Evolutionary conservation across 495 filamentous ascomycete genomes (phyloP), one percentile per base, ranked within the genome.

Genomic region (Podospora anserina): DNA sequence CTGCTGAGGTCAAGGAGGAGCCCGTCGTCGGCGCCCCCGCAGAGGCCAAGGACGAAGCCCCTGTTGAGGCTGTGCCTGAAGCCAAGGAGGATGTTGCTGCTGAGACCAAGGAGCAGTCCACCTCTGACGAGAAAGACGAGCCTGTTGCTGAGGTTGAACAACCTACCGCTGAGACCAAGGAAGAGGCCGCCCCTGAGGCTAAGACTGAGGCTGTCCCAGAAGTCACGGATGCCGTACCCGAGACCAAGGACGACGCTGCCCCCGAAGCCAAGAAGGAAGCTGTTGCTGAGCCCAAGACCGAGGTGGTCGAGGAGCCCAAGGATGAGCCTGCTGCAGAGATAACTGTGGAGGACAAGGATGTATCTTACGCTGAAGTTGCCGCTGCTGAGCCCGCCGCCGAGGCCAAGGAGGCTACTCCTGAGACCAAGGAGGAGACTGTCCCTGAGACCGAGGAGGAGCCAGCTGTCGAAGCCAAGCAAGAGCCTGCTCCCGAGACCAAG

Each of bases 1-100:
- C 26, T 23, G 2, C 69, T 15, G 65, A 71, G 27, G 11, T 54
- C 16, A 53, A 68, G 54, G 55, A 63, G 19, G 61, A 65, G 49
- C 18, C 44, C 16, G 32, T 32, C 1, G 28, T 32, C 9, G 32
- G 20, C 9, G 30, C 68, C 61, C 54, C 26, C 9, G 28, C 19
- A 27, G 64, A 61, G 34, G 20, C 19, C 1, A 57, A 64, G 65
- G 65, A 63, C 2, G 65, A 64, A 15, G 58, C n/a, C 53, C 7
- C 66, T 49, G 58, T 49, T 16, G 39, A 49, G 39, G 5, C 39
- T 49, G 13, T 32, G 44, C 28, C 66, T 26, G 65, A 63, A 55
- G 26, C 67, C 16, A 44, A 63, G 18, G 63, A 63, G 54, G 65
- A 68, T 5, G 16, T 64, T 2, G 57, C 9, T 63, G 27, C 54